Evolutionary conservation across 208 protist species (phyloP), one percentile per base, ranked within the genome.

Genomic region (Wallacemonas rigidus): DNA sequence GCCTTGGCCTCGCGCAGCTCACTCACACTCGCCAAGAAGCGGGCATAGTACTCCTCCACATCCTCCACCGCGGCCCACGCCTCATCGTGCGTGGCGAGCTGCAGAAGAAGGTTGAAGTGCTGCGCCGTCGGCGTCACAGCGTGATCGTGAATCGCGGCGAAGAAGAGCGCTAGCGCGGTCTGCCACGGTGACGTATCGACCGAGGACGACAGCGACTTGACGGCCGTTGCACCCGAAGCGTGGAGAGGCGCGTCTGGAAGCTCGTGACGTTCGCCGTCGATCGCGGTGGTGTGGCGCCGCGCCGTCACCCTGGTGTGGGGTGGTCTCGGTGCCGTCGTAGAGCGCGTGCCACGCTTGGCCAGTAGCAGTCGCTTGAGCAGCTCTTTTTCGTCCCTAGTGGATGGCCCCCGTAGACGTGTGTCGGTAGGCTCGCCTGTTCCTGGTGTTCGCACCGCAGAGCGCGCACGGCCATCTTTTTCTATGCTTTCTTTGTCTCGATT

Each of bases 61-160:
- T 68, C 47, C 55, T 82, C 77, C 41, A 77, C 63, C 38, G 85
- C 76, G 8, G 7, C 45, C 89, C 89, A 94, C 47, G 75, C 60
- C n/a, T 56, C 45, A 62, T 89, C 77, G n/a, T 79, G 78, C 26
- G 87, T 68, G 17, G 85, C 81, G 44, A 90, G 72, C 38, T 77
- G 75, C 1, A 94, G 79, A 5, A 94, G 72, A 0, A 92, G 72
- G 64, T 92, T 90, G 55, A 94, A 82, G 72, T 94, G 89, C 69
- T 84, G 80, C n/a, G 83, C 77, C 2, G 82, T 88, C 3, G 89
- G 87, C 11, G 82, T 74, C 12, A 94, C 84, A 40, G 74, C 82
- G 43, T 86, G 82, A 54, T 81, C 55, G 47, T 80, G 74, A 15
- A 91, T 62, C 7, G 86, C 86, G 8, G 88, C 81, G 51, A 73